Evolutionary conservation across 2,329 filamentous ascomycete species (phyloP), one percentile per base, ranked within the genome.

Genomic region (Hypoxylon sp.): DNA sequence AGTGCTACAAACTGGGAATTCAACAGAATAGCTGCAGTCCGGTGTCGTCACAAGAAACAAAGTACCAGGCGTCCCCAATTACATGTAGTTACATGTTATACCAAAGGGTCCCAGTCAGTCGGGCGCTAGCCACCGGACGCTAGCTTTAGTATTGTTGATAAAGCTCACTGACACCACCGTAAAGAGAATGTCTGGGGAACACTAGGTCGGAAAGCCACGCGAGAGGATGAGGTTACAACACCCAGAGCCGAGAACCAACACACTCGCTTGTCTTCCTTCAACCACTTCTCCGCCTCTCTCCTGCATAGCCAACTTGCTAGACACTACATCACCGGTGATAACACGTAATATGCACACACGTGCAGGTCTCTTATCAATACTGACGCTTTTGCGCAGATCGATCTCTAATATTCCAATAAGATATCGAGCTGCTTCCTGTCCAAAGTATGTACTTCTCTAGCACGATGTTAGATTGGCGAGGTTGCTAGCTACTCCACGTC

Each of bases 201-300:
- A 59, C 52, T 47, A 59, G 65, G 29, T 61, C 65, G 68, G 67
- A 58, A 64, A 59, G 67, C 63, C 63, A 67, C 56, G 63, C 67
- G 63, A 67, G 63, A 64, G 44, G 60, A 62, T 42, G 51, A 58
- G 60, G 53, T 67, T 54, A 55, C 54, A 46, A 55, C 47, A 7
- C 27, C 52, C 47, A 50, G 44, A 58, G 57, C 50, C 65, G 56
- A 70, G 48, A 65, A 51, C 56, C 44, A 27, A 54, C 39, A 24
- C 11, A 24, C 54, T 65, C 52, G 54, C 54, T 54, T 54, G 19
- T 42, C 50, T 61, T 61, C 29, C 51, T 15, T 58, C 53, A 58
- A 57, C 52, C 46, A 54, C 39, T 60, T 54, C 50, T 62, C 58
- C 61, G 61, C 65, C 68, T 63, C 62, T 48, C 46, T 63, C 62